These are phyloP conservation scores for Podaxis carcinomalis DNA, from an alignment of 768 basidiomycete species.

Conservation along the genomic window DNA sequence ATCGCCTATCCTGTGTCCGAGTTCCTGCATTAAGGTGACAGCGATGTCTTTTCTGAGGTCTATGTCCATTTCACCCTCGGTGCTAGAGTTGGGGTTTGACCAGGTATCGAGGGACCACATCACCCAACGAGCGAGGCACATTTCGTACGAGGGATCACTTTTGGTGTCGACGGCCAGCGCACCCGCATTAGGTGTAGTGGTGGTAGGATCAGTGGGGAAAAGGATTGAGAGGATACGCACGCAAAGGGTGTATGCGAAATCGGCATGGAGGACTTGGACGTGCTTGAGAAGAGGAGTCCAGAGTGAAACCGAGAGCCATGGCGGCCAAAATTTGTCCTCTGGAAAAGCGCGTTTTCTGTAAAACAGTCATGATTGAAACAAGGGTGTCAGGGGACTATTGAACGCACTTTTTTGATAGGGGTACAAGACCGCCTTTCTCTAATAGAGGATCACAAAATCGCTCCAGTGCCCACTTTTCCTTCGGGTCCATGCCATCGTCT, in stretches of 20 bases:
- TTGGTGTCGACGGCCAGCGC: constrained; percentile 12
- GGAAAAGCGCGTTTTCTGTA: constrained; percentile 53
- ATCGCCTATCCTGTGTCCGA: constrained; percentile 33
- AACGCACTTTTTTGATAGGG: constrained; percentile 76
- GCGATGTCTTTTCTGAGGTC: constrained; percentile 45
- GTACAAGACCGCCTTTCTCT: constrained; percentile 73
- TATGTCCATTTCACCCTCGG: constrained; percentile 22
- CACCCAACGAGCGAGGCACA: constrained; percentile 67
- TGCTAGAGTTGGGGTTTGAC: constrained; percentile 17
- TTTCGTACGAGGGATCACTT: constrained; percentile 42
- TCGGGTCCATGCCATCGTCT: constrained; percentile 33
- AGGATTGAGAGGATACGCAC: constrained; percentile 38
- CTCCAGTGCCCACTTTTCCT: constrained; percentile 68
- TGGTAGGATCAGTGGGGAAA: neutral
- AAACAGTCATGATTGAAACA: constrained; percentile 26
- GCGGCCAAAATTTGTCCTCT: constrained; percentile 42
- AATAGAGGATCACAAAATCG: constrained; percentile 61
- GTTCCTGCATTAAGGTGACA: constrained; percentile 39
- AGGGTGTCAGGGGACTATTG: constrained; percentile 22
- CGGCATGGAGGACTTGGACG: constrained; percentile 49
- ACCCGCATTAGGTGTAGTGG: neutral
- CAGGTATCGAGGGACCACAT: constrained; percentile 52
- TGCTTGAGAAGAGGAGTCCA: constrained; percentile 67
- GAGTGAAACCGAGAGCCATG: constrained; percentile 45
- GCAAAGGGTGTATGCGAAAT: constrained; percentile 48